Evolutionary conservation across 108 stramenopile genomes (phyloP), one percentile per base, ranked within the genome.

Genomic region (Cyclostephanos tholiformis): DNA sequence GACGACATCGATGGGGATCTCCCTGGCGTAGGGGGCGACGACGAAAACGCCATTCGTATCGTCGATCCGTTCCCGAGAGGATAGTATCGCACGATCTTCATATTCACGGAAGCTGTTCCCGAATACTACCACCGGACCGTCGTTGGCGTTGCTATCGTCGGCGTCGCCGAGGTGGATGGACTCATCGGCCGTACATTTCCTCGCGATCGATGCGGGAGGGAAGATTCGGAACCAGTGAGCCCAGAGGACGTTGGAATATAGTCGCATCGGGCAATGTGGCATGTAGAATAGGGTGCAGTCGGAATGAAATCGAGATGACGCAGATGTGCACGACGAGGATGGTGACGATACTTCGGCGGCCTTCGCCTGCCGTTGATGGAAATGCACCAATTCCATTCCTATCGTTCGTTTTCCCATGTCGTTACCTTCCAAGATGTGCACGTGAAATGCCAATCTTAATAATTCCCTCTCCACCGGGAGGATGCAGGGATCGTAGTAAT

Each of bases 221-320:
- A 60, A 35, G 69, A 69, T 59, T 36, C 77, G 20, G 14, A 58
- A 75, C 83, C 83, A 84, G 38, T 84, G 69, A 38, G 79, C 51
- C 83, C 79, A 81, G 17, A 84, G 69, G 20, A 84, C 80, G 65
- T 84, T 84, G 49, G 79, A 70, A 67, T 84, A 84, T 38, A 84
- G 60, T 70, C 79, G 66, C 82, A 83, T 83, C 26, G 82, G 82
- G 61, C 82, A 83, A 68, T 80, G 82, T 32, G 83, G 83, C 71
- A 77, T 77, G 52, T 67, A 77, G 41, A 69, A 80, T 19, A 80
- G 51, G n/a, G 79, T 80, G 36, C 35, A 27, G 57, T 14, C 43
- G 7, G 29, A 23, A 12, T 22, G 36, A 20, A 29, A 6, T 74
- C 12, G 20, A 38, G 6, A 48, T 61, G 66, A 25, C 29, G n/a